Conservation (phyloP, 1,284 basidiomycete genomes). For the Naganishia sp. region DNA sequence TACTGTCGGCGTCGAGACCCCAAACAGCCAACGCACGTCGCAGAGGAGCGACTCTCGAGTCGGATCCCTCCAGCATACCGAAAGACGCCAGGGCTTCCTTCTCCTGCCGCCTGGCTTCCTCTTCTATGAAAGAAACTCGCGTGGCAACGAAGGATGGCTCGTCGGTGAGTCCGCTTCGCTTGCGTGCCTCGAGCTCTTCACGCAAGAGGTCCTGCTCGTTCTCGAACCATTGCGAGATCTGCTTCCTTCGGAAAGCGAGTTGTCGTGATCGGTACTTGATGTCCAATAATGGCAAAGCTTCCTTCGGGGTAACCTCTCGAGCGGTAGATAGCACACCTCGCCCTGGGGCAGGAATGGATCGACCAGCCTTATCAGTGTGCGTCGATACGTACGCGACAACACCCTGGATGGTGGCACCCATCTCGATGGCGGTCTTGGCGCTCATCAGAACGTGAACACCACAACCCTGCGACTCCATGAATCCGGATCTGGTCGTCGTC, state of each 20-base stretch:
- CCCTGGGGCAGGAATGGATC: constrained; percentile 90
- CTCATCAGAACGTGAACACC: constrained; percentile 97
- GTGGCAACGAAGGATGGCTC: constrained; percentile 70
- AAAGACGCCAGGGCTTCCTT: constrained; percentile 84
- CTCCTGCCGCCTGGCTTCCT: constrained; percentile 85
- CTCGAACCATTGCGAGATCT: constrained; percentile 88
- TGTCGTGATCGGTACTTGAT: constrained; percentile 85
- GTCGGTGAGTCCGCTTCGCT: constrained; percentile 58
- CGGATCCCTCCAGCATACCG: constrained; percentile 88
- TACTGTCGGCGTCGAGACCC: constrained; percentile 89
- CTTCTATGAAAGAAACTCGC: constrained; percentile 78
- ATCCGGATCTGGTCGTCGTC: constrained; percentile 91
- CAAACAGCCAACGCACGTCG: constrained; percentile 93
- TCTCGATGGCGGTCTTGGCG: constrained; percentile 90
- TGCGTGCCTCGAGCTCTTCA: constrained; percentile 64
- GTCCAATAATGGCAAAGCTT: constrained; percentile 72
- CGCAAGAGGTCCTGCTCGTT: constrained; percentile 83
- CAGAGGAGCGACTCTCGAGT: constrained; percentile 82
- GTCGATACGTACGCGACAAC: constrained; percentile 95
- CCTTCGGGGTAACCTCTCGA: constrained; percentile 69
- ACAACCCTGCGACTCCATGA: constrained; percentile 96
- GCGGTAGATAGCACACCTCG: constrained; percentile 84
- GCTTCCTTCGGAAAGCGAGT: constrained; percentile 85
- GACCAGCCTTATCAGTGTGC: constrained; percentile 93
- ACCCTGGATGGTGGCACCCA: constrained; percentile 90